These are phyloP conservation scores for Sporisorium scitamineum DNA, from an alignment of 1,284 basidiomycete genomes.

Conservation along the genomic window DNA sequence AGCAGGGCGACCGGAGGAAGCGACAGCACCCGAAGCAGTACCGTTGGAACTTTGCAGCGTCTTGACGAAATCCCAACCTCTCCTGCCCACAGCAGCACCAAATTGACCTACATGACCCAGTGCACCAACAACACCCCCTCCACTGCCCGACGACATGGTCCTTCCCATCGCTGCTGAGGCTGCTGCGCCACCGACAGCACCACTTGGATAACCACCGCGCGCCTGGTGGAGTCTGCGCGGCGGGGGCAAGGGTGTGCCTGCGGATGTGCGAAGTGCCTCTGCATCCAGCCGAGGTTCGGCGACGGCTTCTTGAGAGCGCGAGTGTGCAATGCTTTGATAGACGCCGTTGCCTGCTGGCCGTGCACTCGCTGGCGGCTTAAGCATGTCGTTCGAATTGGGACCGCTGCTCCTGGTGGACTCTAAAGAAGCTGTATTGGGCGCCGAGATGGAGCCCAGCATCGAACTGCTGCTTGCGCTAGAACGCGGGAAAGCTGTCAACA, in stretches of 20 bases:
- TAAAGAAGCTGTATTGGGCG: constrained; percentile 16
- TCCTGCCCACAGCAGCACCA: constrained; percentile 55
- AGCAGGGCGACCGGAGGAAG: neutral
- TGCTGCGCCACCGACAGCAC: neutral
- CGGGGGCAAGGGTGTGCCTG: constrained; percentile 43
- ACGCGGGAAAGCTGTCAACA: constrained; percentile 33
- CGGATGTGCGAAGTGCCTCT: constrained; percentile 33
- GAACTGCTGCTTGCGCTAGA: constrained; percentile 1
- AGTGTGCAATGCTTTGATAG: constrained; percentile 23
- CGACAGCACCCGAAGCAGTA: neutral
- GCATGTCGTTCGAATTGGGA: neutral
- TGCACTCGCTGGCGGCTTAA: constrained; percentile 17
- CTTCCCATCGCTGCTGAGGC: constrained; percentile 15
- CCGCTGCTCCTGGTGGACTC: neutral
- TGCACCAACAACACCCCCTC: constrained; percentile 36
- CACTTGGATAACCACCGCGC: constrained; percentile 1
- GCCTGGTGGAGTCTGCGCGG: constrained; percentile 27
- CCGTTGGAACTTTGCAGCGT: constrained; percentile 30
- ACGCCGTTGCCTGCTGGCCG: constrained; percentile 12
- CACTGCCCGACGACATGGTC: constrained; percentile 15
- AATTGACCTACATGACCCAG: constrained; percentile 53
- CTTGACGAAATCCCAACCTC: constrained; percentile 58
- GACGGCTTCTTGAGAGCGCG: constrained; percentile 36
- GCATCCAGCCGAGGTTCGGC: constrained; percentile 30
- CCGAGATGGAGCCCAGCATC: constrained; percentile 5